Percentiles rank a stretch among this genome's conserved stretches.
phyloP scores from a whole-genome alignment of 2,329 filamentous ascomycete species.

The Arthrobotrys musiformis region DNA sequence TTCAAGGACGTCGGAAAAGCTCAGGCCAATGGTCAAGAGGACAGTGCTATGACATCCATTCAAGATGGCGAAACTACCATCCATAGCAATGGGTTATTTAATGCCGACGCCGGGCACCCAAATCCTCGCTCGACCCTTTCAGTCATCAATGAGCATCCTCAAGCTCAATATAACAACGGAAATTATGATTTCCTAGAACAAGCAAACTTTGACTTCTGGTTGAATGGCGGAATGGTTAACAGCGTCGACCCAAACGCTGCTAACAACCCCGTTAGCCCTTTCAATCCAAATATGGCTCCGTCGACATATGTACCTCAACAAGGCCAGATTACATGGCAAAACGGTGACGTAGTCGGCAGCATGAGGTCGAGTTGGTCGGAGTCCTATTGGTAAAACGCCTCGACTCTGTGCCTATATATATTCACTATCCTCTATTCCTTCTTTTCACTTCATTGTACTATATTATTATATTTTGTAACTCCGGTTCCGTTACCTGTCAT shows the following conservation, averaged over 20 bases:
- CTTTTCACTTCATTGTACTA: conserved; percentile 26
- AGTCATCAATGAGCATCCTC: conserved; percentile 39
- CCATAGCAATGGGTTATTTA: conserved; percentile 38
- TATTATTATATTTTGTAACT: not conserved
- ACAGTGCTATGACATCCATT: conserved; percentile 44
- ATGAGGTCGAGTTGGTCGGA: conserved; percentile 51
- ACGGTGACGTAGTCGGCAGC: conserved; percentile 46
- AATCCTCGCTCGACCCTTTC: conserved; percentile 30
- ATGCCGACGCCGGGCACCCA: conserved; percentile 11
- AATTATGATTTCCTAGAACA: conserved; percentile 51
- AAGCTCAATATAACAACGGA: conserved; percentile 35
- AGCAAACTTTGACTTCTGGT: conserved; percentile 54
- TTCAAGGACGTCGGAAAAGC: conserved; percentile 21
- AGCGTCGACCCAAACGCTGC: conserved; percentile 44
- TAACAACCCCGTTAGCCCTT: conserved; percentile 42
- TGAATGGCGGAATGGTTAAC: conserved; percentile 52
- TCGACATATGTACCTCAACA: conserved; percentile 32
- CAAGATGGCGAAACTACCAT: conserved; percentile 36
- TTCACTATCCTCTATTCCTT: not conserved
- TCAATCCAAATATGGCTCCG: conserved; percentile 29
- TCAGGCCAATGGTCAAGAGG: conserved; percentile 20
- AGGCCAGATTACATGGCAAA: conserved; percentile 48
- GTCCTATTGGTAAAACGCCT: conserved; percentile 42
- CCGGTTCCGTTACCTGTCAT: not conserved
- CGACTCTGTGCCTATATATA: no score